Evolutionary conservation across 805 yeast genomes (phyloP).

Genomic region (Metschnikowia aberdeeniae): DNA sequence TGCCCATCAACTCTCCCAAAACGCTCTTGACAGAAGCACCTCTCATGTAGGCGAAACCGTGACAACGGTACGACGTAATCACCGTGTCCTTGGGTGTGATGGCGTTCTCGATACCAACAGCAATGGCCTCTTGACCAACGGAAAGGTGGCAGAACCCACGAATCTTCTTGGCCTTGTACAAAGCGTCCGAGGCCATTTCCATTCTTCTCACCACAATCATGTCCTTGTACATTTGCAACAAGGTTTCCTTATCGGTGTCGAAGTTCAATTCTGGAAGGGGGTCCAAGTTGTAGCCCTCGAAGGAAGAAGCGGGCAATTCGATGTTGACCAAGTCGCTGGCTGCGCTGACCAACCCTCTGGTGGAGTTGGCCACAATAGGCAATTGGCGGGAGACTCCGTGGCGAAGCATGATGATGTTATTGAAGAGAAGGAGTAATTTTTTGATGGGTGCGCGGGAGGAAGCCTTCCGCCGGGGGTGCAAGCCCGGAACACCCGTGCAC

Average conservation of each 20-base stretch:
- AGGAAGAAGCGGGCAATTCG: slow-evolving; percentile 73
- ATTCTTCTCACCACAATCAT: slow-evolving; percentile 92
- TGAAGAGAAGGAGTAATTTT: background rate
- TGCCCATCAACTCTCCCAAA: slow-evolving; percentile 95
- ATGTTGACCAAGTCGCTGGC: slow-evolving; percentile 41
- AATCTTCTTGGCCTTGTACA: slow-evolving; percentile 96
- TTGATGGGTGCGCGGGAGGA: slow-evolving; percentile 17
- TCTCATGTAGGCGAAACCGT: slow-evolving; percentile 96
- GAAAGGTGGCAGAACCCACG: slow-evolving; percentile 99
- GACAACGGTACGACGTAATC: slow-evolving; percentile 97
- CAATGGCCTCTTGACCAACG: slow-evolving; percentile 98
- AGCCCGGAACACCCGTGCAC: slow-evolving; percentile 12
- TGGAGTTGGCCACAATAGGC: slow-evolving; percentile 20
- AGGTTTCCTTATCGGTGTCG: slow-evolving; percentile 73
- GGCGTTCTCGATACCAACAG: slow-evolving; percentile 97
- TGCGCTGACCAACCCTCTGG: slow-evolving; percentile 35
- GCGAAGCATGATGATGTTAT: slow-evolving; percentile 14
- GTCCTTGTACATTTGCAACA: slow-evolving; percentile 93
- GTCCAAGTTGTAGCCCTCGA: slow-evolving; percentile 78
- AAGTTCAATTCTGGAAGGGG: slow-evolving; percentile 62
- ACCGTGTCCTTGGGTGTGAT: slow-evolving; percentile 79
- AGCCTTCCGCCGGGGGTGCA: slow-evolving; percentile 23
- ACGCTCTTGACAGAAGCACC: slow-evolving; percentile 90
- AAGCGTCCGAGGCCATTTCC: slow-evolving; percentile 98
- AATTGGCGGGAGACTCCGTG: slow-evolving; percentile 16